Evolutionary conservation across 1,284 basidiomycete genomes (phyloP).

Genomic region (Phylloporus gajari): DNA sequence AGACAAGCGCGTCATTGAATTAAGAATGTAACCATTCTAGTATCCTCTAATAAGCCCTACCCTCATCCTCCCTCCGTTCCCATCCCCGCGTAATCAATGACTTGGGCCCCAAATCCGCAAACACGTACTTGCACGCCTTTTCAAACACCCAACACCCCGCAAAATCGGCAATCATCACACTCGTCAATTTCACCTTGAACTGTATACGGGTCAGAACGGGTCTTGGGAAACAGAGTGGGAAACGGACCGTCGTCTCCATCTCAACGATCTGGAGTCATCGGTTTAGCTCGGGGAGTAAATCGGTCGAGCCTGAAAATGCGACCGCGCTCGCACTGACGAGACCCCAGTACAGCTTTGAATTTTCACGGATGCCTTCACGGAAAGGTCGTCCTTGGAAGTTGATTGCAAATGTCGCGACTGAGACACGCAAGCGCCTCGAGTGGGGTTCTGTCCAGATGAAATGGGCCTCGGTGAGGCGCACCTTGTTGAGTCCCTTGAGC

Average conservation of each 20-base stretch:
- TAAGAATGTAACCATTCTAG: slow-evolving; percentile 2
- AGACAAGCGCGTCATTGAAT: neutral
- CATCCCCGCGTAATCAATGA: slow-evolving; percentile 85
- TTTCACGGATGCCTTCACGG: slow-evolving; percentile 95
- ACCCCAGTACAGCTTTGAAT: slow-evolving; percentile 90
- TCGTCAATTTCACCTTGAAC: slow-evolving; percentile 85
- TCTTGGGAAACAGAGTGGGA: neutral
- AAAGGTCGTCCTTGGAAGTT: slow-evolving; percentile 98
- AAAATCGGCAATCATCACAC: slow-evolving; percentile 90
- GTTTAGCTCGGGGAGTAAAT: slow-evolving; percentile 95
- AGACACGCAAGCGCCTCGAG: slow-evolving; percentile 91
- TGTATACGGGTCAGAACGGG: slow-evolving; percentile 37
- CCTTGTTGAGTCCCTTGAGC: slow-evolving; percentile 93
- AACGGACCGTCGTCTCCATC: slow-evolving; percentile 79
- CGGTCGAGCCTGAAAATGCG: slow-evolving; percentile 92
- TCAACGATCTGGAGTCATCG: slow-evolving; percentile 97
- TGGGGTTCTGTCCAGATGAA: slow-evolving; percentile 99
- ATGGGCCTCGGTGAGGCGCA: slow-evolving; percentile 95
- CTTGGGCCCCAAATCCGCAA: slow-evolving; percentile 90
- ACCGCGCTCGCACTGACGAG: slow-evolving; percentile 87
- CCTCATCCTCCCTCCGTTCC: slow-evolving; percentile 68
- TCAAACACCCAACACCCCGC: slow-evolving; percentile 89
- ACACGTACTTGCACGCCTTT: slow-evolving; percentile 83
- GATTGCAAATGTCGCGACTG: slow-evolving; percentile 96
- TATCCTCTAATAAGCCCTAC: slow-evolving; percentile 1